These are phyloP conservation scores for Trametes maxima DNA, from an alignment of 768 basidiomycete species.

Conservation along the genomic window DNA sequence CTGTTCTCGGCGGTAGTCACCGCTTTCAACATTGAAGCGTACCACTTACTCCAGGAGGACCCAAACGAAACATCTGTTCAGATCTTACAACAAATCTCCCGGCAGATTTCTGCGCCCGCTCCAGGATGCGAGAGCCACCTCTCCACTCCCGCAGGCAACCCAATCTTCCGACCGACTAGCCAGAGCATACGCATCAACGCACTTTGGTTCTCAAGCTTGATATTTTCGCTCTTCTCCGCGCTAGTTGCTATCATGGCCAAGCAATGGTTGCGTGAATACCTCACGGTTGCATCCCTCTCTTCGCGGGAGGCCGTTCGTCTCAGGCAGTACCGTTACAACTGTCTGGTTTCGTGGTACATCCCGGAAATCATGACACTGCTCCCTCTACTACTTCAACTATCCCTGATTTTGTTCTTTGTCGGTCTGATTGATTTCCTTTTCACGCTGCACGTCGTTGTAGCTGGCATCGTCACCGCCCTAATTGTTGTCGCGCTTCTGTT, in stretches of 20 bases:
- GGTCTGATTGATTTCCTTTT: constrained; percentile 28
- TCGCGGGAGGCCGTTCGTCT: constrained; percentile 20
- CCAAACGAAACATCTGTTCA: neutral
- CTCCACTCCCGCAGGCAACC: neutral
- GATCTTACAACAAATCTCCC: constrained; percentile 5
- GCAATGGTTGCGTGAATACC: constrained; percentile 22
- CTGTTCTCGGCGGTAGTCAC: constrained; percentile 31
- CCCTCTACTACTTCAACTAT: constrained; percentile 20
- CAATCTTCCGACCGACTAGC: neutral
- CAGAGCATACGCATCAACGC: constrained; percentile 18
- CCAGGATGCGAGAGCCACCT: neutral
- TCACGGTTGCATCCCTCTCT: constrained; percentile 1
- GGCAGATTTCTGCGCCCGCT: neutral
- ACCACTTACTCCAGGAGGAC: constrained; percentile 18
- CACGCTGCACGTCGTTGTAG: constrained; percentile 17
- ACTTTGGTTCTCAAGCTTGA: constrained; percentile 24
- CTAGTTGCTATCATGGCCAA: constrained; percentile 24
- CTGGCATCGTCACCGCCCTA: constrained; percentile 11
- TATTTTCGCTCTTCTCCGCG: constrained; percentile 19
- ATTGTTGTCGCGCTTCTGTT: constrained; percentile 9
- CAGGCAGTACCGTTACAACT: constrained; percentile 26
- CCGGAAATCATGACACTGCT: constrained; percentile 26
- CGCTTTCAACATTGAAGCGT: constrained; percentile 27
- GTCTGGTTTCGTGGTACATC: constrained; percentile 27
- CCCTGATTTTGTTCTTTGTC: constrained; percentile 23